Evolutionary conservation across 805 yeast species (phyloP).

Genomic region (Candida vartiovaarae): DNA sequence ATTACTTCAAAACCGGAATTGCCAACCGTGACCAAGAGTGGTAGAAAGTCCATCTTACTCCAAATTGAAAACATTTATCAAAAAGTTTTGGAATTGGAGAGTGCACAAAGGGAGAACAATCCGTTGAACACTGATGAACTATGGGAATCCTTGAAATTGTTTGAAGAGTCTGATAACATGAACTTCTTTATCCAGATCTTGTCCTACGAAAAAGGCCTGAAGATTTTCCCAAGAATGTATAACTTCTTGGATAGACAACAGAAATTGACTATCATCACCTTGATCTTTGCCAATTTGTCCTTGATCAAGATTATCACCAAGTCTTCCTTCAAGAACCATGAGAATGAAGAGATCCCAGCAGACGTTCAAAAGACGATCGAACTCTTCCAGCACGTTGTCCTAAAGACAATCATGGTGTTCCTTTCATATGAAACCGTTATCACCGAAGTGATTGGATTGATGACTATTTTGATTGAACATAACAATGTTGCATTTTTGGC

Average conservation of each 20-base stretch:
- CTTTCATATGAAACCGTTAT: slow-evolving; percentile 71
- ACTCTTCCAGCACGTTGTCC: slow-evolving; percentile 69
- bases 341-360: slow-evolving; percentile 44
- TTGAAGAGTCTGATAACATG: slow-evolving; percentile 45
- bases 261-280: slow-evolving; percentile 66
- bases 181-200: slow-evolving; percentile 78
- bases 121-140: slow-evolving; percentile 41
- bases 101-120: slow-evolving; percentile 53
- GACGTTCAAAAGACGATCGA: slow-evolving; percentile 57
- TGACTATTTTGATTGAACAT: slow-evolving; percentile 62
- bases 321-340: slow-evolving; percentile 70
- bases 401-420: slow-evolving; percentile 78
- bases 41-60: slow-evolving; percentile 49
- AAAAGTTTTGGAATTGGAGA: slow-evolving; percentile 72
- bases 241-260: slow-evolving; percentile 74
- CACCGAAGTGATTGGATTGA: slow-evolving; percentile 68
- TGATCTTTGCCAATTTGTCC: slow-evolving; percentile 73
- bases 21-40: slow-evolving; percentile 22
- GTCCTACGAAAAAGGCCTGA: slow-evolving; percentile 81
- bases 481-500: slow-evolving; percentile 53
- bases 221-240: slow-evolving; percentile 81
- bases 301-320: slow-evolving; percentile 69
- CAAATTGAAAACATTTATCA: slow-evolving; percentile 75
- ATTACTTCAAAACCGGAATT: slow-evolving; percentile 44
- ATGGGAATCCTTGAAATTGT: slow-evolving; percentile 75